Conservation (phyloP, 1,139 yeast genomes). For the Pichia sp. region DNA sequence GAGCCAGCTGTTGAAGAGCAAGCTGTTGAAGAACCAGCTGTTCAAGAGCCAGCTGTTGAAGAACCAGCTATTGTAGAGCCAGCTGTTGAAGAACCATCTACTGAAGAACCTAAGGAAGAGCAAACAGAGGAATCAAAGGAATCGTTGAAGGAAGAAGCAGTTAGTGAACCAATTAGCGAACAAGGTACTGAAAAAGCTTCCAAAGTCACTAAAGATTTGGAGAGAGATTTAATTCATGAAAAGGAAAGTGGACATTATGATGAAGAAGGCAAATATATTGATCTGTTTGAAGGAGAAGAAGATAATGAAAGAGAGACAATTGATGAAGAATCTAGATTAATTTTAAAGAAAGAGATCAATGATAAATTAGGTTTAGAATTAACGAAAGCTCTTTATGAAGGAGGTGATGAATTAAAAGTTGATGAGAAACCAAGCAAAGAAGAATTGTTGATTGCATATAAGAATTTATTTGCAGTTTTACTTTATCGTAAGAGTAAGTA, state of each 20-base stretch:
- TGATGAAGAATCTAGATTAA: background rate
- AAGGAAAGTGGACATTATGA: background rate
- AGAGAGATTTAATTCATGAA: slow-evolving; percentile 1
- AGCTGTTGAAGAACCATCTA: background rate
- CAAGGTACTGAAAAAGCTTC: background rate
- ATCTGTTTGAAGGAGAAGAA: background rate
- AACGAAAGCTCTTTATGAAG: background rate
- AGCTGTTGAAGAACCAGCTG: background rate
- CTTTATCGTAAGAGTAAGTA: background rate
- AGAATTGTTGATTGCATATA: background rate
- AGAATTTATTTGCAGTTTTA: background rate
- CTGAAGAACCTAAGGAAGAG: background rate
- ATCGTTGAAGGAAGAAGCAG: background rate
- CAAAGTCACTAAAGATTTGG: background rate
- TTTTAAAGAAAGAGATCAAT: background rate
- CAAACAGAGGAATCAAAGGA: background rate
- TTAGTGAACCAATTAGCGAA: background rate
- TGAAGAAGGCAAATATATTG: background rate
- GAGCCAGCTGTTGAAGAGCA: background rate
- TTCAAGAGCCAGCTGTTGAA: background rate
- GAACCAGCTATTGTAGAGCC: background rate
- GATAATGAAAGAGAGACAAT: background rate
- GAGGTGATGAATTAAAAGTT: background rate
- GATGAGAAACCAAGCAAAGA: background rate
- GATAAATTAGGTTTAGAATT: background rate